Conservation (phyloP, 257 asterid species). For the Solanum okadae region DNA sequence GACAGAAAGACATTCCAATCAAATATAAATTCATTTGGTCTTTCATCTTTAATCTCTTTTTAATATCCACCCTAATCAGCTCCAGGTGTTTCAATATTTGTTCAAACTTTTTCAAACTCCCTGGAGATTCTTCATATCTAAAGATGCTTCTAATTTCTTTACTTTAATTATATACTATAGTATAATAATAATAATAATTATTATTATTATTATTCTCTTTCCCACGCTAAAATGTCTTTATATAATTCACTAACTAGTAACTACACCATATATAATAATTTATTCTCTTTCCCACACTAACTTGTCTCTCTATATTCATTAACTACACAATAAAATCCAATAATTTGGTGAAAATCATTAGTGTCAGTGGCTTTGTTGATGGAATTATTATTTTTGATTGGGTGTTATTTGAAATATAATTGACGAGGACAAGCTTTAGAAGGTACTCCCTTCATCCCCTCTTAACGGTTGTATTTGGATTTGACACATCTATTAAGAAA, state of each 20-base stretch:
- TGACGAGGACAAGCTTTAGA: not conserved
- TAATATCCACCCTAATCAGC: not conserved
- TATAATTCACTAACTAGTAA: not conserved
- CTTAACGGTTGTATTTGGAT: too few relatives aligned
- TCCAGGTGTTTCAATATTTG: not conserved
- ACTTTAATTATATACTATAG: not conserved
- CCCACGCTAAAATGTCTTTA: not conserved
- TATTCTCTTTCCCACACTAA: not conserved
- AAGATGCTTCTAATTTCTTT: not conserved
- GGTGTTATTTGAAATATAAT: not conserved
- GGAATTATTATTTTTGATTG: not conserved
- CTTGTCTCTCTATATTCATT: not conserved
- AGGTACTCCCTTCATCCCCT: not conserved
- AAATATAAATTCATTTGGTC: not conserved
- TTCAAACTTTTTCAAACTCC: not conserved
- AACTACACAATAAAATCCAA: not conserved
- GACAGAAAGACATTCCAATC: not conserved
- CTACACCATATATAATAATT: not conserved
- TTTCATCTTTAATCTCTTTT: not conserved
- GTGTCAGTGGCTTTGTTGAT: not conserved
- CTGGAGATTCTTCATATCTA: not conserved
- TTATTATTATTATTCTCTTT: not conserved
- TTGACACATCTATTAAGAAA: not conserved
- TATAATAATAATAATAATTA: too few relatives aligned
- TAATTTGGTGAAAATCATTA: not conserved